Evolutionary conservation across 2,329 filamentous ascomycete species (phyloP).

Genomic region (Knoxdaviesia capensis): DNA sequence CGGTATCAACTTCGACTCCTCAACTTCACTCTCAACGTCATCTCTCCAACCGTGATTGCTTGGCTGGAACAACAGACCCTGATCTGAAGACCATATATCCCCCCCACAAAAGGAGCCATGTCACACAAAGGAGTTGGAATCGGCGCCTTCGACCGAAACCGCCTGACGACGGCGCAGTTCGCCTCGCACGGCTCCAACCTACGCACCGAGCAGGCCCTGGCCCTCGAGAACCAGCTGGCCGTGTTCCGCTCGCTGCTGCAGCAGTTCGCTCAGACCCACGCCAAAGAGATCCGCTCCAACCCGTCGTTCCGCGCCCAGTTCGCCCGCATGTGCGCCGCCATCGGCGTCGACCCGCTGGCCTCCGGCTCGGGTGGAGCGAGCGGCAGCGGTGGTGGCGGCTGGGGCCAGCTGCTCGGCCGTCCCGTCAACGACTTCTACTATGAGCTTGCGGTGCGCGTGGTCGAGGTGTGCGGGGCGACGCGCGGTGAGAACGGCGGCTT

Average conservation of each 20-base stretch:
- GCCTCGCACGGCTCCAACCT: conserved; percentile 75
- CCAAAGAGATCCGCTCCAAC: conserved; percentile 87
- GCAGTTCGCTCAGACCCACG: conserved; percentile 87
- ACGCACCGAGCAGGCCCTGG: conserved; percentile 65
- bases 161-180: conserved; percentile 72
- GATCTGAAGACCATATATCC: no score
- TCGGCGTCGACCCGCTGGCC: conserved; percentile 85
- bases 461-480: conserved; percentile 77
- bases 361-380: conserved; percentile 15
- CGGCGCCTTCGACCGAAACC: conserved; percentile 71
- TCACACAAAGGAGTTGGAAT: conserved; percentile 74
- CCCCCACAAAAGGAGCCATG: conserved; percentile 18
- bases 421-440: conserved; percentile 98
- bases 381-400: conserved; percentile 46
- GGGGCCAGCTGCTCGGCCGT: conserved; percentile 79
- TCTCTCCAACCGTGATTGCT: no score
- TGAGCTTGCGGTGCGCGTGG: conserved; percentile 84
- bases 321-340: conserved; percentile 92
- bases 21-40: no score
- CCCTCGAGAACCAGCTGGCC: conserved; percentile 78
- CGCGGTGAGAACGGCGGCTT: conserved; percentile 82
- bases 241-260: conserved; percentile 92
- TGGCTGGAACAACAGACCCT: no score
- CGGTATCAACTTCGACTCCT: no score
- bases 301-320: conserved; percentile 92